A percentile compares a stretch with the other conserved stretches of the same genome.
These are phyloP conservation scores for Alternaria triticina DNA, from an alignment of 2,329 filamentous ascomycete species.

Conservation along the genomic window DNA sequence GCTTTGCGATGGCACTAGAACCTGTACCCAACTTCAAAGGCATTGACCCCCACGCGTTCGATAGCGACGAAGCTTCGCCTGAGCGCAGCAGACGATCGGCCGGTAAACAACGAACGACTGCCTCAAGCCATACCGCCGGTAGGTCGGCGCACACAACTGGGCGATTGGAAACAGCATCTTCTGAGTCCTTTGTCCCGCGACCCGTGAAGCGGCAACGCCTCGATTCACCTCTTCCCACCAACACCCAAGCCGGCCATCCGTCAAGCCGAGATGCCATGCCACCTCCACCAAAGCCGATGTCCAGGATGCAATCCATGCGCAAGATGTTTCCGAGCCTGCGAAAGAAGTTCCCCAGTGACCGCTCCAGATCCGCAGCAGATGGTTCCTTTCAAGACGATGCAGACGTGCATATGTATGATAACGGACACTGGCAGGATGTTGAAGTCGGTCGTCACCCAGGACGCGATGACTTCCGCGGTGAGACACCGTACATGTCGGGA, in stretches of 20 bases:
- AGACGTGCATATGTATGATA: slow-evolving; percentile 22
- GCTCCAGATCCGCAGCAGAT: slow-evolving; percentile 3
- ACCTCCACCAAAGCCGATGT: slow-evolving; percentile 41
- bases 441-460: not conserved
- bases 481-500: slow-evolving; percentile 32
- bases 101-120: slow-evolving; percentile 15
- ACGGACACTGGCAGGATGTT: slow-evolving; percentile 13
- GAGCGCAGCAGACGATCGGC: not conserved
- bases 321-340: slow-evolving; percentile 31
- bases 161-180: slow-evolving; percentile 5
- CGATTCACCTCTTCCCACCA: slow-evolving; percentile 32
- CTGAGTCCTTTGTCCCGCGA: slow-evolving; percentile 22
- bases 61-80: slow-evolving; percentile 13
- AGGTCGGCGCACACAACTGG: slow-evolving; percentile 26
- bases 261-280: slow-evolving; percentile 48
- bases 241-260: slow-evolving; percentile 20
- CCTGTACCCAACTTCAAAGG: slow-evolving; percentile 30
- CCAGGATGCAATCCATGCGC: slow-evolving; percentile 35
- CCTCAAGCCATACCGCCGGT: slow-evolving; percentile 34
- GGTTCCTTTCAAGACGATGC: not conserved
- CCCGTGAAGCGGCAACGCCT: slow-evolving; percentile 43
- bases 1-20: slow-evolving; percentile 36
- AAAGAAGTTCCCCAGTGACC: slow-evolving; percentile 27
- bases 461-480: slow-evolving; percentile 3
- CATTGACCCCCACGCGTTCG: slow-evolving; percentile 12